Conservation (phyloP, 352 stramenopile genomes). For the Pilasporangium apinafurcum region DNA sequence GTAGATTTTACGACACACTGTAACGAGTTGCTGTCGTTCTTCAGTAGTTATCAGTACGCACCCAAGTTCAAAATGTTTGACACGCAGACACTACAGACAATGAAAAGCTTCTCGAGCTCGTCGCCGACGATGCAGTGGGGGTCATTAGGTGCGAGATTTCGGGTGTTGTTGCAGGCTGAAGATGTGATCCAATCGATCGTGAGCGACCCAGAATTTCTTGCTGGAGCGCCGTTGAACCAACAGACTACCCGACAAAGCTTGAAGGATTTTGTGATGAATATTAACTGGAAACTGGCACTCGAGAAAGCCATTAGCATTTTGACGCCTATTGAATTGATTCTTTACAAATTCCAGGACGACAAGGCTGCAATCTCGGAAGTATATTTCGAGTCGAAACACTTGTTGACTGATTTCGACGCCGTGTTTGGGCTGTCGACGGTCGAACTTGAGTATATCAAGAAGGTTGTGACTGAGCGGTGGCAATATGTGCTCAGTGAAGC, state of each 20-base stretch:
- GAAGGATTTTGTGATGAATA: conserved; percentile 62
- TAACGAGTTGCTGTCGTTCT: conserved; percentile 73
- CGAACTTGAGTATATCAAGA: conserved; percentile 80
- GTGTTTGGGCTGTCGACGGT: conserved; percentile 61
- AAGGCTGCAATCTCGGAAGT: conserved; percentile 73
- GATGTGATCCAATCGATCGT: conserved; percentile 72
- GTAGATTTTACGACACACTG: conserved; percentile 71
- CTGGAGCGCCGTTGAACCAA: conserved; percentile 36
- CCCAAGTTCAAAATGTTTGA: conserved; percentile 76
- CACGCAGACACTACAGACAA: conserved; percentile 57
- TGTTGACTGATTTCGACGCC: conserved; percentile 71
- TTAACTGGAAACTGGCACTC: conserved; percentile 79
- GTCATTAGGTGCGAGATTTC: conserved; percentile 58
- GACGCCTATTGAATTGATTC: conserved; percentile 67
- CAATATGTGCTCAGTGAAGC: conserved; percentile 74
- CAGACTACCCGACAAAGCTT: conserved; percentile 45
- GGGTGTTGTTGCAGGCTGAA: conserved; percentile 56
- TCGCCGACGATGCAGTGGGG: conserved; percentile 63
- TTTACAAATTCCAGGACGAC: conserved; percentile 84
- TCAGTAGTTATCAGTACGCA: conserved; percentile 75
- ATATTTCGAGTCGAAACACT: conserved; percentile 76
- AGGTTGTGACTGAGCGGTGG: conserved; percentile 68
- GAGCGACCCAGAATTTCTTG: conserved; percentile 56
- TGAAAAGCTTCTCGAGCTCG: conserved; percentile 69
- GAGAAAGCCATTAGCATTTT: conserved; percentile 78